phyloP scores from a whole-genome alignment of 2,329 filamentous ascomycete genomes.

The Aspergillus glaucus region DNA sequence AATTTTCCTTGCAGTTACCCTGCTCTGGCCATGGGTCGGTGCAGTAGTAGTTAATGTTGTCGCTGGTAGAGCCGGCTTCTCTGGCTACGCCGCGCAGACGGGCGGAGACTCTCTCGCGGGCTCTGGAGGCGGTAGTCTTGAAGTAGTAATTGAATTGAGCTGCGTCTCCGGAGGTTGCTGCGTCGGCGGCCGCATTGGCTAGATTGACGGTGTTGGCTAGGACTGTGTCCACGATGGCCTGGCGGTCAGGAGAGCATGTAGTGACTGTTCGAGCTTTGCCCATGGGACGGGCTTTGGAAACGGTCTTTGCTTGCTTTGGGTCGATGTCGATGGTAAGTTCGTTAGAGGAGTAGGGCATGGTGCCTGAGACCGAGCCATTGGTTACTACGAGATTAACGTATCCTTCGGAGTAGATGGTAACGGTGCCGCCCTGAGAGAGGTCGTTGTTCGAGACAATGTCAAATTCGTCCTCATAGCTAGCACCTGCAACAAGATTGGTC shows the following conservation, averaged over 20 bases:
- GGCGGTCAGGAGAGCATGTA: conserved; percentile 49
- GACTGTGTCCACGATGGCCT: conserved; percentile 44
- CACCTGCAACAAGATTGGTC: conserved; percentile 24
- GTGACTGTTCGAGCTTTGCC: conserved; percentile 43
- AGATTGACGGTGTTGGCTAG: conserved; percentile 46
- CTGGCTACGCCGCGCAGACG: conserved; percentile 48
- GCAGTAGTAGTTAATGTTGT: conserved; percentile 53
- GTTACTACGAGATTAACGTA: conserved; percentile 53
- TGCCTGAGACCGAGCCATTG: conserved; percentile 47
- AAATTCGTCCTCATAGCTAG: conserved; percentile 25
- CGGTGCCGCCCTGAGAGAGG: conserved; percentile 45
- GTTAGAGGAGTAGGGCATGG: conserved; percentile 55
- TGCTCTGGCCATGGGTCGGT: conserved; percentile 42
- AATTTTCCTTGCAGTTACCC: conserved; percentile 44
- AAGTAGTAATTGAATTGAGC: conserved; percentile 52
- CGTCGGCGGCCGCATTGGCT: conserved; percentile 41
- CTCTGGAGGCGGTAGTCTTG: conserved; percentile 48
- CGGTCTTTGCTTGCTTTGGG: conserved; percentile 47
- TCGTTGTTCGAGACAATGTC: conserved; percentile 35
- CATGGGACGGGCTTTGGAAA: conserved; percentile 41
- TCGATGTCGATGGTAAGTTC: conserved; percentile 53
- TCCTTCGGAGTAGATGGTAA: conserved; percentile 52
- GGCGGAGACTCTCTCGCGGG: conserved; percentile 46
- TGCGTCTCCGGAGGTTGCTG: conserved; percentile 39
- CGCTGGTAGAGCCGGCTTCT: conserved; percentile 50